Evolutionary conservation across 495 filamentous ascomycete genomes (phyloP).

Genomic region (Aspergillus leporis): DNA sequence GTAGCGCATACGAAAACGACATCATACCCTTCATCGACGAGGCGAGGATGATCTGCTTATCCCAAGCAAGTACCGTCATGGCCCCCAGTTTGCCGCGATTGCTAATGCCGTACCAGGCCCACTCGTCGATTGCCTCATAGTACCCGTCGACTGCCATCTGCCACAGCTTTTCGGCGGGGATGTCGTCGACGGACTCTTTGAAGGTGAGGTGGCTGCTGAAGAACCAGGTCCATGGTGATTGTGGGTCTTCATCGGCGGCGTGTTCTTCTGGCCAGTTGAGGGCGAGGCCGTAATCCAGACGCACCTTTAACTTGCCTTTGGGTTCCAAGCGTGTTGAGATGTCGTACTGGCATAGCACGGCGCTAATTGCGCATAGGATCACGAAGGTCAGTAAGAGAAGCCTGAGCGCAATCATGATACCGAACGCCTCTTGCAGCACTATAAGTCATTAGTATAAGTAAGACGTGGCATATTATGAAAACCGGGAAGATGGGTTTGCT

Average conservation of each 20-base stretch:
- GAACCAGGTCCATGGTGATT: neutral
- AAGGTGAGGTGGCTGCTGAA: constrained; percentile 17
- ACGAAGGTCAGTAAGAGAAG: no score
- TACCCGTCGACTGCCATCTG: constrained; percentile 12
- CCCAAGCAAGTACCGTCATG: constrained; percentile 18
- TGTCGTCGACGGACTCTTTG: constrained; percentile 4
- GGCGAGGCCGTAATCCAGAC: neutral
- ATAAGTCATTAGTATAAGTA: no score
- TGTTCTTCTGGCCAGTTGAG: neutral
- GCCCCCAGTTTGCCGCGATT: neutral
- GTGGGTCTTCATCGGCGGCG: neutral
- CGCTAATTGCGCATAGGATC: no score
- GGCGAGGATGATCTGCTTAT: constrained; percentile 16
- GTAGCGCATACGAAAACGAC: constrained; percentile 8
- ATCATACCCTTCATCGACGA: constrained; percentile 11
- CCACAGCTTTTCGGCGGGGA: constrained; percentile 16
- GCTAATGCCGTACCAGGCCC: constrained; percentile 10
- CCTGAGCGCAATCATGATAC: no score
- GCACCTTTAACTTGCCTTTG: neutral
- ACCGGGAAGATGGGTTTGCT: no score
- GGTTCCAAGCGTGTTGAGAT: no score
- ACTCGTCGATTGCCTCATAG: constrained; percentile 6
- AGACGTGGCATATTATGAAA: no score
- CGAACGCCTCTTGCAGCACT: no score
- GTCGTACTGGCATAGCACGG: no score